A percentile compares a stretch with the other conserved stretches of the same genome.
phyloP scores from a whole-genome alignment of 345 rosid genomes.

The Salix suchowensis region DNA sequence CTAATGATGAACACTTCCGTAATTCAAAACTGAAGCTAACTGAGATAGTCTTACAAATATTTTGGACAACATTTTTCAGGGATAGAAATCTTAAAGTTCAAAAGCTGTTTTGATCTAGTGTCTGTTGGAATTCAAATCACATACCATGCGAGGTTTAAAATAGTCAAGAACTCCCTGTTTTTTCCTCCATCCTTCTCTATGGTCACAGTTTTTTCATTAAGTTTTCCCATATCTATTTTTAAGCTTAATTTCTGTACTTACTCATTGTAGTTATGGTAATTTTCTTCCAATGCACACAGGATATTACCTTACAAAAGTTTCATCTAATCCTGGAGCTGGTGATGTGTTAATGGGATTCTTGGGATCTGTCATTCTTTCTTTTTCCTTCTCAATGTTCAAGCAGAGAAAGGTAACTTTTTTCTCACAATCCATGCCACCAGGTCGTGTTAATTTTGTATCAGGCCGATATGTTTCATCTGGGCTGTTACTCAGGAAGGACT shows the following conservation, averaged over 20 bases:
- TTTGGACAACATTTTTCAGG: not conserved
- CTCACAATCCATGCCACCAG: not conserved
- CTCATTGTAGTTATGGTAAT: not conserved
- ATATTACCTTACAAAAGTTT: conserved; percentile 67
- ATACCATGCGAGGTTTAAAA: not conserved
- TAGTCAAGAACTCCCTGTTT: not conserved
- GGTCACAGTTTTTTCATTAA: not conserved
- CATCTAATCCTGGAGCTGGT: conserved; percentile 93
- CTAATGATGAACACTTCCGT: not conserved
- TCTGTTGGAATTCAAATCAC: not conserved
- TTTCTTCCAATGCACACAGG: conserved; percentile 39
- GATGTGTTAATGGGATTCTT: conserved; percentile 90
- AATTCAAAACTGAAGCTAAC: not conserved
- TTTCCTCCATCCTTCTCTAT: not conserved
- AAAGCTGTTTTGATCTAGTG: not conserved
- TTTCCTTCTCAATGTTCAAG: conserved; percentile 94
- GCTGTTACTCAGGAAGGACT: not conserved
- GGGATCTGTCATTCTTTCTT: conserved; percentile 91
- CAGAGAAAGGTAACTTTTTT: conserved; percentile 65
- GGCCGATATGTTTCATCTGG: not conserved
- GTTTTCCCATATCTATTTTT: not conserved
- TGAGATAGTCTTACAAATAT: not conserved
- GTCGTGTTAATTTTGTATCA: not conserved
- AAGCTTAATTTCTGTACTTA: no score
- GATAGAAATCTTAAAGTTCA: not conserved